Base-by-base conservation (phyloP, 345 rosid species). In the Acer yangbiense region DNA sequence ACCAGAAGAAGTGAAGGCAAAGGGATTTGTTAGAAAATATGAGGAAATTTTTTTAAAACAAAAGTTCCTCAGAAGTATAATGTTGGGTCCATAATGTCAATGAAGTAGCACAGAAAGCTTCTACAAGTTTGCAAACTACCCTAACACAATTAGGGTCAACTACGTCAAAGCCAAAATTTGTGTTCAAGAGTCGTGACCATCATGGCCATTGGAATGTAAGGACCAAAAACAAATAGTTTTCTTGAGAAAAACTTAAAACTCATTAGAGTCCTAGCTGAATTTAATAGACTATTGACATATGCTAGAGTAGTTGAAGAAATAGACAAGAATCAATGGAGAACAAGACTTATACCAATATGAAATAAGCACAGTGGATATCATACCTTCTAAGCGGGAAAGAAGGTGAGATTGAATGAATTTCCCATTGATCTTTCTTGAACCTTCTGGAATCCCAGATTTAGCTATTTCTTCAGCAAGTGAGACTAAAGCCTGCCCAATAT, bases 391-490 rank as follows among this genome's bases (percentile, higher is more conserved):
- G 44, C 95, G 92, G 23, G 87, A 80, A 71, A 79, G 87, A 77
- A 95, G 95, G 76, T 95, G 97, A 9, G 97, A 91, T 9, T 95
- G 98, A 77, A 95, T 86, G 85, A 90, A 91, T 77, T 88, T 95
- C 58, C 98, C 98, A 67, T 90, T 88, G 67, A 95, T 91, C 83
- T 92, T 91, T 83, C 98, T 93, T 48, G 95, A 84, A 73, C 94
- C 92, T 83, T 78, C 79, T n/a, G 94, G 90, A 74, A 90, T 89
- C 69, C 85, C 84, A 41, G 79, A 81, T 78, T 87, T 86, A 69
- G 94, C 89, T 78, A 95, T 84, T 89, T 95, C 98, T 79, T 90
- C 92, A 2, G 94, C 93, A 74, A 93, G 73, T 48, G 74, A 63
- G 29, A 90, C 90, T 73, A 94, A 75, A 50, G 63, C 63, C 63